Evolutionary conservation across 345 rosid species (phyloP), one percentile per base, ranked within the genome.

Genomic region (Acer campestre): DNA sequence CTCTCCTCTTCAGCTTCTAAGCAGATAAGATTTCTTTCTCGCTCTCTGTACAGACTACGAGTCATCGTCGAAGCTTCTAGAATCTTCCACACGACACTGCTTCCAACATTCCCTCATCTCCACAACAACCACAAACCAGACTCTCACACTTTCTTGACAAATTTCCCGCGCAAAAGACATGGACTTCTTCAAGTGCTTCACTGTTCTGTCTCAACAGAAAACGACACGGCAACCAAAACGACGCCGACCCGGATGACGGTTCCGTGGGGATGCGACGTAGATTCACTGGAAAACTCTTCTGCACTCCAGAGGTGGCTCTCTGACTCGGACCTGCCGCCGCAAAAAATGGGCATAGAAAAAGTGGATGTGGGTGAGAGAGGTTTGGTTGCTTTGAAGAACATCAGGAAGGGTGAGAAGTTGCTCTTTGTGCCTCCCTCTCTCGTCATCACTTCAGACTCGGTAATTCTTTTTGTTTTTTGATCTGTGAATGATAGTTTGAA

Each of bases 381-480:
- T 51, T 85, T 93, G 64, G 98, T 95, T 62, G 98, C 98, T 61
- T 82, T 90, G 75, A 91, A 91, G 85, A 95, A 89, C 67, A 82
- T 91, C 13, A 86, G 97, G 73, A 95, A 91, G 86, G 92, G 93
- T 23, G 98, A 95, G 87, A 95, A 93, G 81, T 82, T 95, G 58
- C 96, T 95, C 78, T 95, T 95, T 63, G 98, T 95, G 70, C 99
- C 99, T 80, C 99, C 97, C 44, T 72, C 93, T 68, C 98, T 93
- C 48, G 83, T 95, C 77, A 93, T 95, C 83, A 87, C 91, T 17
- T 84, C 93, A 10, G 96, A 92, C 70, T 95, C 99, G 79, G 99
- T 95, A 84, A 75, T 46, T 20, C 63, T 9, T 22, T 20, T 10
- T 59, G 3, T 59, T 7, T 59, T 59, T 2, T 35, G 6, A n/a